A percentile compares a stretch with the other conserved stretches of the same genome.
These are phyloP conservation scores for Alternaria tenuissima DNA, from an alignment of 2,329 filamentous ascomycete species.

Conservation along the genomic window DNA sequence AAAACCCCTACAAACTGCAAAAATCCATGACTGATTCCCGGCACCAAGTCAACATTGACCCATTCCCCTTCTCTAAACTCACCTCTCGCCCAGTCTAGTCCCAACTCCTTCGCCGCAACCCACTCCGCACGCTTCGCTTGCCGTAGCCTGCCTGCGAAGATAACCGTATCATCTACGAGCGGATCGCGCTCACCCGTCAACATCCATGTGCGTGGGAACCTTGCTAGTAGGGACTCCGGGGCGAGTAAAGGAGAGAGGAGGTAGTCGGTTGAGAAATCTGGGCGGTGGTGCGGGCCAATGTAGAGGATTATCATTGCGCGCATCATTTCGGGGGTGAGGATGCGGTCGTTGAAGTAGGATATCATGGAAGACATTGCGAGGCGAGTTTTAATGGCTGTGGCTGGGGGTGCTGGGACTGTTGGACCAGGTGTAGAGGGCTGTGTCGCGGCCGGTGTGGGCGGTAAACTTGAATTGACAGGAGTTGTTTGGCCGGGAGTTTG, in stretches of 20 bases:
- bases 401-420: slow-evolving; percentile 38
- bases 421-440: slow-evolving; percentile 27
- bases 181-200: slow-evolving; percentile 95
- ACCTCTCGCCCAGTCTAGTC: slow-evolving; percentile 61
- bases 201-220: slow-evolving; percentile 95
- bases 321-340: slow-evolving; percentile 98
- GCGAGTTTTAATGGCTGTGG: slow-evolving; percentile 74
- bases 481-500: slow-evolving; percentile 35
- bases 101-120: slow-evolving; percentile 64
- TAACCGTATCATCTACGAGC: slow-evolving; percentile 93
- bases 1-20: slow-evolving; percentile 89
- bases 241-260: slow-evolving; percentile 89
- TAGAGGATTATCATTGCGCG: slow-evolving; percentile 98
- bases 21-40: slow-evolving; percentile 92
- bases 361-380: slow-evolving; percentile 97
- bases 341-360: slow-evolving; percentile 95
- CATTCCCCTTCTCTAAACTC: slow-evolving; percentile 76
- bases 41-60: slow-evolving; percentile 83
- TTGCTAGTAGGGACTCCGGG: slow-evolving; percentile 80
- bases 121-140: slow-evolving; percentile 73
- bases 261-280: slow-evolving; percentile 91
- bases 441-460: slow-evolving; percentile 30
- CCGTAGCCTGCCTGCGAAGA: slow-evolving; percentile 89
- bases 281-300: slow-evolving; percentile 89
- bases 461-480: slow-evolving; percentile 15